phyloP scores from a whole-genome alignment of 495 filamentous ascomycete species.

The Hypoxylon cercidicola region DNA sequence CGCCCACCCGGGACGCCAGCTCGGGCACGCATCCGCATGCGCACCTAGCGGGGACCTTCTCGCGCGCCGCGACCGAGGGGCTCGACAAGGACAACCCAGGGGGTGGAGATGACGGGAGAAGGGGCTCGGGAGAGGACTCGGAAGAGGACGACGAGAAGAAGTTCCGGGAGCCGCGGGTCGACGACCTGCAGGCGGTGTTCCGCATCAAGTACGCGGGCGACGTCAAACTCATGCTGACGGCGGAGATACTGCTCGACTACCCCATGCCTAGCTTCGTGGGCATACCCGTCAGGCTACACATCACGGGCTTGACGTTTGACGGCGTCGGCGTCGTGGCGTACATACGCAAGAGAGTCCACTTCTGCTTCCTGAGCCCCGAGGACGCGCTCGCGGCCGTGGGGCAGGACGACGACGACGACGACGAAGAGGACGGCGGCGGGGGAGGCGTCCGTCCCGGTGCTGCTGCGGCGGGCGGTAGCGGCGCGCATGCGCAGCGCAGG shows the following conservation, averaged over 20 bases:
- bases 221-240: constrained; percentile 84
- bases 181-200: constrained; percentile 89
- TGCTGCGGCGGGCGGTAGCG: constrained; percentile 6
- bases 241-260: constrained; percentile 95
- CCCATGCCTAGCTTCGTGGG: constrained; percentile 97
- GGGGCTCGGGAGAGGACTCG: constrained; percentile 24
- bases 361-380: constrained; percentile 90
- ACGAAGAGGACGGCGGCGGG: constrained; percentile 35
- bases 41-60: constrained; percentile 30
- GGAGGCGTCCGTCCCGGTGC: background rate
- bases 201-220: constrained; percentile 89
- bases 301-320: constrained; percentile 94
- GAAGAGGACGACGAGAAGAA: constrained; percentile 47
- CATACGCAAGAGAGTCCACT: constrained; percentile 83
- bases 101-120: background rate
- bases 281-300: constrained; percentile 88
- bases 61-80: background rate
- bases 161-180: constrained; percentile 62
- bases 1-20: constrained; percentile 56
- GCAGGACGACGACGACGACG: constrained; percentile 56
- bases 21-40: constrained; percentile 12
- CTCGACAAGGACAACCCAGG: constrained; percentile 15
- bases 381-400: constrained; percentile 79
- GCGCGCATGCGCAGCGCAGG: constrained; percentile 34
- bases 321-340: constrained; percentile 91